A percentile compares a stretch with the other conserved stretches of the same genome.
These are phyloP conservation scores for Chaetomium cochliodes DNA, from an alignment of 495 filamentous ascomycete species.

Conservation along the genomic window DNA sequence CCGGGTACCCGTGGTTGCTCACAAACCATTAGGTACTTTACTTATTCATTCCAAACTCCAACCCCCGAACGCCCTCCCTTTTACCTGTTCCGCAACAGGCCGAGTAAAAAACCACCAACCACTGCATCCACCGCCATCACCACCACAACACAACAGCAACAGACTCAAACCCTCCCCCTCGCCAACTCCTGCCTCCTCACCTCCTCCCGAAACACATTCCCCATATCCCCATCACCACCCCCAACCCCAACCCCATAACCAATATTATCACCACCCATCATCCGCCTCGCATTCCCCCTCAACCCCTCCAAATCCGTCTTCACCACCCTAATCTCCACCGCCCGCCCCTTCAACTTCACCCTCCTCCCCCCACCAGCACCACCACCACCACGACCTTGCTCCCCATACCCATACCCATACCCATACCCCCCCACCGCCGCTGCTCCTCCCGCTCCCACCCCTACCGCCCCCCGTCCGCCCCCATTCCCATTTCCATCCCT, in stretches of 20 bases:
- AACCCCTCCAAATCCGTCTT: constrained; percentile 21
- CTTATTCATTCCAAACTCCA: too few species aligned
- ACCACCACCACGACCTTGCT: not conserved
- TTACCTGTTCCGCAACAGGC: too few species aligned
- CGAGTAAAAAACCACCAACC: not conserved
- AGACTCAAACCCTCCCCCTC: constrained; percentile 1
- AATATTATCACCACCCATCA: constrained; percentile 4
- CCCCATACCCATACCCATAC: too few species aligned
- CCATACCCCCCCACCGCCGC: not conserved
- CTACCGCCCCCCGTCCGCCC: constrained; percentile 9
- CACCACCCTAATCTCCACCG: constrained; percentile 19
- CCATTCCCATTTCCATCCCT: not conserved
- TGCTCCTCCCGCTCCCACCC: too few species aligned
- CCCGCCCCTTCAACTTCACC: constrained; percentile 14
- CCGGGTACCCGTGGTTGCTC: too few species aligned
- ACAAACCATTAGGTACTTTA: too few species aligned
- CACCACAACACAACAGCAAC: not conserved
- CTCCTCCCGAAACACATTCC: constrained; percentile 25
- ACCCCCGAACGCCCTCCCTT: too few species aligned
- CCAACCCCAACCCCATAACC: not conserved
- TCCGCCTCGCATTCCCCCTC: constrained; percentile 18
- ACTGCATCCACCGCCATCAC: not conserved
- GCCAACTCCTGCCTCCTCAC: constrained; percentile 21
- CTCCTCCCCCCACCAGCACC: not conserved
- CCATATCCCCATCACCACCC: not conserved